Evolutionary conservation across 2,329 filamentous ascomycete genomes (phyloP), one percentile per base, ranked within the genome.

Genomic region (Atkinsonella texensis): DNA sequence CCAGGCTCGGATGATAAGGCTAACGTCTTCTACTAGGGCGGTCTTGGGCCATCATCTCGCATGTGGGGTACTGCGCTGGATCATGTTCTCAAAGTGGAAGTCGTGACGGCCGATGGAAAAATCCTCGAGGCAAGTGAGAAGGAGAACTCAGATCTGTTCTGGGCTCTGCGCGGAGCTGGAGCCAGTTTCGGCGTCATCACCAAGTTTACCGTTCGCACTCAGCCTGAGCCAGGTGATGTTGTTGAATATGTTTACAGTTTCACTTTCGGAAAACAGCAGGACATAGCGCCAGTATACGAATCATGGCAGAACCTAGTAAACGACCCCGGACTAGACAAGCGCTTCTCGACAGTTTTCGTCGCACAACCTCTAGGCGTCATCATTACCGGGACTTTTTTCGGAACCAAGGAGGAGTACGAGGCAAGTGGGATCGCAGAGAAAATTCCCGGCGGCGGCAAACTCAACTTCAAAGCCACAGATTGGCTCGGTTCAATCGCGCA

Each of bases 321-420:
- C 1, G 74, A 83, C 52, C 74, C 76, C 2, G 60, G 68, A 1
- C 68, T 85, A 4, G 77, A 80, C 55, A 72, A 76, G 41, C 75
- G 79, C 17, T 81, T 84, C 57, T 73, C 77, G 2, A 75, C 73
- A 5, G 70, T 80, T 49, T 75, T 84, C 50, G 70, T 79, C 35
- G 66, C 80, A 44, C 69, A 77, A 35, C 73, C 75, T 20, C 63
- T 76, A 0, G 78, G 78, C 1, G 72, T 73, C 50, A 60, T 81
- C 53, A 76, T 84, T 56, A 76, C 75, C 0, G 80, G 77, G 2
- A 80, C 76, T 0, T 85, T 79, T 58, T 84, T 81, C 58, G 81
- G 81, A 10, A 76, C 75, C 0, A 64, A 74, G 44, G 70, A 67
- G 0, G 80, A 85, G 59, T 85, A 74, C 58, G 59, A 74, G 3